phyloP scores from a whole-genome alignment of 495 filamentous ascomycete genomes.

The Astrothelium macrocarpum region DNA sequence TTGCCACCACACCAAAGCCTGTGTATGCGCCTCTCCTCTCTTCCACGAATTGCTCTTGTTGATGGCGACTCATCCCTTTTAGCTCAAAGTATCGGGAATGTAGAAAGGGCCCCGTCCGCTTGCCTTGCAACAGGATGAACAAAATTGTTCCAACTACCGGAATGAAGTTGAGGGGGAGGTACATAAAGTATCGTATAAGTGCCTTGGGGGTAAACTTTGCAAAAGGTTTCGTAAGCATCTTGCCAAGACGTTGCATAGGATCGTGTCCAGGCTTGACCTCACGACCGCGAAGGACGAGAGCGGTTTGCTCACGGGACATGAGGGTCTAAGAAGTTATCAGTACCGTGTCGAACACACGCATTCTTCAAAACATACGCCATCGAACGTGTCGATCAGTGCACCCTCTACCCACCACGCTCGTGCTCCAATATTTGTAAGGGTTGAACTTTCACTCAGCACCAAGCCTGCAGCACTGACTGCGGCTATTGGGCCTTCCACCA shows the following conservation, averaged over 20 bases:
- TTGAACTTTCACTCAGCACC: conserved; percentile 71
- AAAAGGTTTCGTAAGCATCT: conserved; percentile 60
- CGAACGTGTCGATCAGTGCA: conserved; percentile 81
- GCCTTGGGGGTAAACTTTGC: conserved; percentile 52
- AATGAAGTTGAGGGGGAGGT: conserved; percentile 86
- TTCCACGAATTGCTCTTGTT: conserved; percentile 55
- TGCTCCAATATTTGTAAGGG: conserved; percentile 63
- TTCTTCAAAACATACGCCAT: conserved; percentile 57
- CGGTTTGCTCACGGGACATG: conserved; percentile 27
- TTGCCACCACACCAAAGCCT: conserved; percentile 66
- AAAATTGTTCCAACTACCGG: conserved; percentile 75
- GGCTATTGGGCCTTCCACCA: conserved; percentile 79
- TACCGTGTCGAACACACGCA: conserved; percentile 33
- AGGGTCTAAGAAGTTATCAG: conserved; percentile 22
- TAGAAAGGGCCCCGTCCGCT: conserved; percentile 40
- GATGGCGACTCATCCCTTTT: conserved; percentile 59
- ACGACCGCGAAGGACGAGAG: conserved; percentile 62
- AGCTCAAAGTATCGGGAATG: conserved; percentile 76
- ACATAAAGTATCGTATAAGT: conserved; percentile 59
- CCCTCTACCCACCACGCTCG: conserved; percentile 69
- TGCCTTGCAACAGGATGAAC: conserved; percentile 71
- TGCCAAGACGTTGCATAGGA: conserved; percentile 62
- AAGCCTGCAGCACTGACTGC: conserved; percentile 68
- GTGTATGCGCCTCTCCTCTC: conserved; percentile 59
- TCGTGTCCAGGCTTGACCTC: conserved; percentile 53